Base-by-base conservation (phyloP, 352 stramenopile species). In the Phytophthora quininea region DNA sequence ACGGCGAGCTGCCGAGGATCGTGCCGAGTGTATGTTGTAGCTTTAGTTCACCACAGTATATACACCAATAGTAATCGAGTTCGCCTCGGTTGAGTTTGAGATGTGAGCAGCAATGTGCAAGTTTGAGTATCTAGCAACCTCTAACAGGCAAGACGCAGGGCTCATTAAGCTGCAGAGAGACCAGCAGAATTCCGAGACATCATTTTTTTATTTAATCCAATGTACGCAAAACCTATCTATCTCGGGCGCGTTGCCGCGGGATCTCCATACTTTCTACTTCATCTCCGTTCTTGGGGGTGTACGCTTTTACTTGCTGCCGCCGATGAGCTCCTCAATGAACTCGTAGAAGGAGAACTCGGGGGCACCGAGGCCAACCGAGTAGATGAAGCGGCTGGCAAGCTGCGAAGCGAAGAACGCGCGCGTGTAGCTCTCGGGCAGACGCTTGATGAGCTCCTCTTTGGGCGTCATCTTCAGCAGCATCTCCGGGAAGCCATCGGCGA, bases 281-380 rank as follows among this genome's bases (percentile, higher is more conserved):
- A 3, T 54, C 29, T 46, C 15, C 8, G 29, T 31, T 24, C 19
- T 24, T 24, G 19, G 19, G 37, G 29, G 33, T 37, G n/a, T n/a
- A 11, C 19, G 19, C 19, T 24, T 35, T 42, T 42, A 49, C 62
- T 73, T 73, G 48, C 73, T 71, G 64, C 53, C 60, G 46, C 69
- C 64, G 59, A 74, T 81, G 54, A 94, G 80, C 43, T 75, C 70
- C 54, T 93, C 64, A 30, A 93, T 85, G 54, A 93, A 95, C 74
- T 95, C 87, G 76, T 93, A 95, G 76, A 95, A 95, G 31, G 85
- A 84, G 40, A 93, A 95, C 68, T 95, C 87, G 8, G 84, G 86
- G 8, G 82, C 82, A 53, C 73, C 79, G 32, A 93, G 71, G 8
- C 85, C 85, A 37, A 86, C 82, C 24, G 75, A 80, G 74, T 95